These are phyloP conservation scores for Borealophlyctis nickersoniae DNA, from an alignment of 192 early-diverging fungal genomes.

Conservation along the genomic window DNA sequence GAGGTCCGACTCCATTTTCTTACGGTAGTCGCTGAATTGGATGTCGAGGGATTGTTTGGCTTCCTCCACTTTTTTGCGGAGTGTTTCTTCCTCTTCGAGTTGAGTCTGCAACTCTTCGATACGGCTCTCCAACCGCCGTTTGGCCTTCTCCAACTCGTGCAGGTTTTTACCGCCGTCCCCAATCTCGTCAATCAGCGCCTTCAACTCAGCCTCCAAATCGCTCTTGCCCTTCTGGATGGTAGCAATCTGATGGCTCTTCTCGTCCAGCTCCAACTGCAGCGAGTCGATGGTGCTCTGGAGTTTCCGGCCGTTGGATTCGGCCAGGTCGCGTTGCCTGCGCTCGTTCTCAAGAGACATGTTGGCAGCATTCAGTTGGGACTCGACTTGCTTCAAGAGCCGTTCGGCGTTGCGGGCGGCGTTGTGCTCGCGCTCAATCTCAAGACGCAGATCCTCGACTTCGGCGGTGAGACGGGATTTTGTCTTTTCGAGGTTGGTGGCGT, in stretches of 20 bases:
- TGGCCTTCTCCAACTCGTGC: conserved; percentile 70
- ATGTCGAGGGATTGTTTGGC: conserved; percentile 55
- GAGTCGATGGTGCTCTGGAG: conserved; percentile 57
- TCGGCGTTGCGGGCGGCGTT: conserved; percentile 64
- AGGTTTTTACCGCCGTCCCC: conserved; percentile 73
- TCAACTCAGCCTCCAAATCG: conserved; percentile 66
- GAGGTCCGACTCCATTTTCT: conserved; percentile 56
- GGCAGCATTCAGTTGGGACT: conserved; percentile 49
- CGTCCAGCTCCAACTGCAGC: conserved; percentile 58
- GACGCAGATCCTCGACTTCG: conserved; percentile 74
- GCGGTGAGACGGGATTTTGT: conserved; percentile 59
- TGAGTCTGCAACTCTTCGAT: conserved; percentile 60
- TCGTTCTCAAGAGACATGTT: conserved; percentile 59
- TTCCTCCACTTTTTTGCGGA: conserved; percentile 56
- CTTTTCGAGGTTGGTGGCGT: conserved; percentile 64
- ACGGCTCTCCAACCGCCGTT: conserved; percentile 57
- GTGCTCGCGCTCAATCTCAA: conserved; percentile 75
- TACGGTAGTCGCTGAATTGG: conserved; percentile 67
- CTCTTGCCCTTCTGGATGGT: conserved; percentile 59
- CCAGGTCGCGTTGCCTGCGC: conserved; percentile 53
- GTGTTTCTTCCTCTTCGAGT: conserved; percentile 60
- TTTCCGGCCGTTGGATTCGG: conserved; percentile 59
- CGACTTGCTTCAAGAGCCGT: conserved; percentile 55
- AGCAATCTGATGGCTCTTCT: conserved; percentile 48
- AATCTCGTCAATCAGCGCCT: conserved; percentile 65